A percentile compares a stretch with the other conserved stretches of the same genome.
phyloP scores from a whole-genome alignment of 176 grass and related monocot genomes.

The Oryza meridionalis region DNA sequence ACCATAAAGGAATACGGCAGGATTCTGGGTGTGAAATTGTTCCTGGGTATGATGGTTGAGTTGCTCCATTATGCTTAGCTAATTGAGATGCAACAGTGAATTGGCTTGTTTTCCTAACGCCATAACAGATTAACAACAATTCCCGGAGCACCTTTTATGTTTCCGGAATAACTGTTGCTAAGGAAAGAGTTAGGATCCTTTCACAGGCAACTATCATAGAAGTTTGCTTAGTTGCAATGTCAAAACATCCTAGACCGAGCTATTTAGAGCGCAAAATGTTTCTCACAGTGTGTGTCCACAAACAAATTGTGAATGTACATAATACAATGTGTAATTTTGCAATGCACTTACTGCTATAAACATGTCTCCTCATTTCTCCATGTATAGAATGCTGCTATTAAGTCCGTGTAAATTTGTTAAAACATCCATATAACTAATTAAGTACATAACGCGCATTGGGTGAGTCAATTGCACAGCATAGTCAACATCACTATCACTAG shows the following conservation, averaged over 20 bases:
- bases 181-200: neutral
- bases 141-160: neutral
- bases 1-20: neutral
- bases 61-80: neutral
- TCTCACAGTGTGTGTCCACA: neutral
- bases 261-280: neutral
- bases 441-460: neutral
- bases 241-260: neutral
- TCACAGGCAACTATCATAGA: neutral
- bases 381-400: neutral
- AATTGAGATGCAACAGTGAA: neutral
- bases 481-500: neutral
- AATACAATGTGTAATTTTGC: neutral
- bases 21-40: neutral
- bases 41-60: neutral
- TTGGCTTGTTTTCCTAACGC: neutral
- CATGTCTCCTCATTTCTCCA: neutral
- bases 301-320: neutral
- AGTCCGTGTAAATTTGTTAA: neutral
- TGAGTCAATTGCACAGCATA: neutral
- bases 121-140: neutral
- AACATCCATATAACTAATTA: neutral
- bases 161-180: neutral
- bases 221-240: neutral
- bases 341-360: neutral